phyloP scores from a whole-genome alignment of 306 rosid species.

The Lathyrus oleraceus region DNA sequence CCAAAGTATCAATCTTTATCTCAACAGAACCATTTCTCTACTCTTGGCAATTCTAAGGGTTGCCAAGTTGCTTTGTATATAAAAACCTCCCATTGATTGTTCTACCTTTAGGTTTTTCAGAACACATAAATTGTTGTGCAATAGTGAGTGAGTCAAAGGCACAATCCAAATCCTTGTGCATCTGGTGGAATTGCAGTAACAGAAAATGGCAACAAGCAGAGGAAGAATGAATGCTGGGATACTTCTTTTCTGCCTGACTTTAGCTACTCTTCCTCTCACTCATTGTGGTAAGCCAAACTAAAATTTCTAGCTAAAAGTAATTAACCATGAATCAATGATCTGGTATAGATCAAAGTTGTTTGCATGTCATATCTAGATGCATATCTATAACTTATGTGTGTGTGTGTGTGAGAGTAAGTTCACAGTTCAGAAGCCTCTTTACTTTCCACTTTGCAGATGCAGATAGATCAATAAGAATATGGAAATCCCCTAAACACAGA shows the following conservation, averaged over 20 bases:
- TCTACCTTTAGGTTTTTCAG: slow-evolving; percentile 38
- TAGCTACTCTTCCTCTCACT: slow-evolving; percentile 50
- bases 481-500: slow-evolving; percentile 40
- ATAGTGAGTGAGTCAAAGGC: not conserved
- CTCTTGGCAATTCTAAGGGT: slow-evolving; percentile 33
- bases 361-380: not conserved
- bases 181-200: slow-evolving; percentile 24
- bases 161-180: not conserved
- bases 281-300: slow-evolving; percentile 61
- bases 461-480: slow-evolving; percentile 45
- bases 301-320: not conserved
- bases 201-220: slow-evolving; percentile 49
- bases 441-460: slow-evolving; percentile 51
- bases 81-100: slow-evolving; percentile 34
- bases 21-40: slow-evolving; percentile 46
- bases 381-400: not conserved
- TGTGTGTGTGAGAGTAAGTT: not conserved
- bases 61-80: slow-evolving; percentile 33
- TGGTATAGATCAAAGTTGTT: slow-evolving; percentile 23
- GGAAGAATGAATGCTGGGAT: slow-evolving; percentile 39
- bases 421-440: slow-evolving; percentile 9
- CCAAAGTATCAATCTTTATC: slow-evolving; percentile 74
- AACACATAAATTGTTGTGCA: slow-evolving; percentile 32
- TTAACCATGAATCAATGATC: slow-evolving; percentile 28
- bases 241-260: slow-evolving; percentile 45